Percentiles rank a stretch among this genome's conserved stretches.
Conservation (phyloP, 139 green algal genomes). For the Desmodesmus armatus region DNA sequence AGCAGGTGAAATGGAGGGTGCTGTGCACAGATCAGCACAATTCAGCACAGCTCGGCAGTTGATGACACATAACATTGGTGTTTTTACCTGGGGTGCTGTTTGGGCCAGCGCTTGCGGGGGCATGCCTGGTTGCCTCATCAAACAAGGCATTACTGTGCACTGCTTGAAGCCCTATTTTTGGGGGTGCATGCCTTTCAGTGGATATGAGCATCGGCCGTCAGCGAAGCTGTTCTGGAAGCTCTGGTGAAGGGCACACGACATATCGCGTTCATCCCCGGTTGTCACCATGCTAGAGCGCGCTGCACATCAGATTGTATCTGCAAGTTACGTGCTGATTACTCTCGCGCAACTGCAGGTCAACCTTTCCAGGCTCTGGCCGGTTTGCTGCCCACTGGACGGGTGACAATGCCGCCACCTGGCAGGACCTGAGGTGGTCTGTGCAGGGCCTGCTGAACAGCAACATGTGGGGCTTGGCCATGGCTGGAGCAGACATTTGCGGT, state of each 20-base stretch:
- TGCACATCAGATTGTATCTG: not conserved
- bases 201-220: too few species aligned
- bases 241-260: not conserved
- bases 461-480: constrained; percentile 34
- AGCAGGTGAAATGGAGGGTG: constrained; percentile 33
- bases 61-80: too few species aligned
- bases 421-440: constrained; percentile 10
- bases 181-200: too few species aligned
- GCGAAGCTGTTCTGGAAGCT: too few species aligned
- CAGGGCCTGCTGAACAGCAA: constrained; percentile 19
- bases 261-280: not conserved
- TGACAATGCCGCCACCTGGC: constrained; percentile 31
- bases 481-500: constrained; percentile 36
- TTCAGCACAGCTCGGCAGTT: too few species aligned
- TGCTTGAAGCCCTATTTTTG: too few species aligned
- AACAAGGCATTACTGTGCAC: too few species aligned
- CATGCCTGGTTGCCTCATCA: too few species aligned
- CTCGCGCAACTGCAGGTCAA: constrained; percentile 19
- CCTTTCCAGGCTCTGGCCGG: constrained; percentile 34
- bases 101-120: too few species aligned
- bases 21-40: too few species aligned
- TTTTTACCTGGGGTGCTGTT: too few species aligned
- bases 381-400: constrained; percentile 44
- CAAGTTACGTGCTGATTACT: not conserved
- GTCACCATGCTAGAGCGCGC: not conserved